Percentiles rank a stretch among this genome's conserved stretches.
Conservation (phyloP, 306 rosid species). For the Prunus armeniaca region DNA sequence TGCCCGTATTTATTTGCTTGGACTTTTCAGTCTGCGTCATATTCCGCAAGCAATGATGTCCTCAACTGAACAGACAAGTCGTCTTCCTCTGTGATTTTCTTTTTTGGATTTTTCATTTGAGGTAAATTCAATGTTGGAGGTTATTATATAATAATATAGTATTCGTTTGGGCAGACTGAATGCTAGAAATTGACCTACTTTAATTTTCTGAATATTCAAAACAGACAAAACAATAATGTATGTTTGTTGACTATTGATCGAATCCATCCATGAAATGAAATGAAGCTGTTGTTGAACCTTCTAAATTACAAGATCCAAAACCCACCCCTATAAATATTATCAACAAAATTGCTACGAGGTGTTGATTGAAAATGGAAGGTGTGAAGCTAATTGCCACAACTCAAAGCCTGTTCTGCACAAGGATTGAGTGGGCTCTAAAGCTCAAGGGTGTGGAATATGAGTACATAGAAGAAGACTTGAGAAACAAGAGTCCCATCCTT, state of each 20-base stretch:
- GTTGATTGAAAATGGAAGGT: slow-evolving; percentile 27
- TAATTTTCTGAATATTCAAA: no score
- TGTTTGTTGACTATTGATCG: no score
- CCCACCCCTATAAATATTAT: not conserved
- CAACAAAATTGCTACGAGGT: not conserved
- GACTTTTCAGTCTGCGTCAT: not conserved
- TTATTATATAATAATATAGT: no score
- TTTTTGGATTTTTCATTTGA: no score
- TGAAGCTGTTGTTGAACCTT: not conserved
- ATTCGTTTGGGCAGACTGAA: no score
- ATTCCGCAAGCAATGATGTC: slow-evolving; percentile 2
- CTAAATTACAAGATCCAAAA: no score
- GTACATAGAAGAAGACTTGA: slow-evolving; percentile 34
- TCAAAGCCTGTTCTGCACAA: slow-evolving; percentile 35
- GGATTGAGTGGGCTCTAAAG: slow-evolving; percentile 47
- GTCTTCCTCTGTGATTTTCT: no score
- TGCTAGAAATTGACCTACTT: no score
- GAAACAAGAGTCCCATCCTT: slow-evolving; percentile 42
- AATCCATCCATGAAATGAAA: not conserved
- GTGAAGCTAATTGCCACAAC: slow-evolving; percentile 34
- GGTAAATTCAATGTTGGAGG: no score
- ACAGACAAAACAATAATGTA: no score
- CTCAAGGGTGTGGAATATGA: slow-evolving; percentile 53
- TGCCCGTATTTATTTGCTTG: not conserved
- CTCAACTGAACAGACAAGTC: no score